Conservation (phyloP, 2,329 filamentous ascomycete species). For the Talaromyces sp. region DNA sequence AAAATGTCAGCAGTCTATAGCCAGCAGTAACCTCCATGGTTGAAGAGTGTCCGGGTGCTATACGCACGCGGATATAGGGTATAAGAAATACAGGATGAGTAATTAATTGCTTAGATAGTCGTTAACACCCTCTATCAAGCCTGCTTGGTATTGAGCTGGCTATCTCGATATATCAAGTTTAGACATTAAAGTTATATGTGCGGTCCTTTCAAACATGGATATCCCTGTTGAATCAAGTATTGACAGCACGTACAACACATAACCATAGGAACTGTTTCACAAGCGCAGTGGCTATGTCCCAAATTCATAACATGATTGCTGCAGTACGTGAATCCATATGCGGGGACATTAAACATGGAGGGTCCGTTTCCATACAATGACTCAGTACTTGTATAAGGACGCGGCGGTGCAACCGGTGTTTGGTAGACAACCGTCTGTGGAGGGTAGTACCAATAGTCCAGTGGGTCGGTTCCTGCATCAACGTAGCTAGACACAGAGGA, state of each 20-base stretch:
- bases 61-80: neutral
- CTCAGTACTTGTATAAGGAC: constrained; percentile 1
- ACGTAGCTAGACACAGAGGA: neutral
- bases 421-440: neutral
- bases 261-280: neutral
- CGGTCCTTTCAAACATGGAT: neutral
- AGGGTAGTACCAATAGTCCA: neutral
- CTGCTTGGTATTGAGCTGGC: neutral
- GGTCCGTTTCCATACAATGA: neutral
- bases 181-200: neutral
- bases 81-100: neutral
- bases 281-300: neutral
- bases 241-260: neutral
- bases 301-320: neutral
- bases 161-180: neutral
- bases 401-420: neutral
- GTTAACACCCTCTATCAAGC: neutral
- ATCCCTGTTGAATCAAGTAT: neutral
- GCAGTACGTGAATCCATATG: neutral
- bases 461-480: neutral
- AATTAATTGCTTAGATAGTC: neutral
- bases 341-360: neutral
- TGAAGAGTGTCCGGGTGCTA: too few species aligned
- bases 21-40: too few species aligned
- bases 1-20: neutral